Conservation (phyloP, 2,329 filamentous ascomycete species). For the Coniosporium tulheliwenetii region DNA sequence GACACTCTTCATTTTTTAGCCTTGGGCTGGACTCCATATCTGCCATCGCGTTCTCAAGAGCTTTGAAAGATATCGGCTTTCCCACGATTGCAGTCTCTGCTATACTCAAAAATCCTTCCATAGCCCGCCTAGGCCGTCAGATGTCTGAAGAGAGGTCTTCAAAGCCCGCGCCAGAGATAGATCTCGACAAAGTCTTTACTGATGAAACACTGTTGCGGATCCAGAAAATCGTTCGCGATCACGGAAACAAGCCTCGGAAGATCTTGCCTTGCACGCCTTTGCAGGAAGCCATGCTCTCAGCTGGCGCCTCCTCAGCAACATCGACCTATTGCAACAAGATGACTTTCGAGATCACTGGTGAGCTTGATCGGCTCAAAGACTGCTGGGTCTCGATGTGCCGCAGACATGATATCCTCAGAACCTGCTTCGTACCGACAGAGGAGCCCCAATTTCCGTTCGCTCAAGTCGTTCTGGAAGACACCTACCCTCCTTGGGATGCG, state of each 20-base stretch:
- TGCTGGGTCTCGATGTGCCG: conserved; percentile 48
- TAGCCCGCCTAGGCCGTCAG: conserved; percentile 37
- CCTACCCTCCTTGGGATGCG: conserved; percentile 25
- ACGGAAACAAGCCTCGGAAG: conserved; percentile 26
- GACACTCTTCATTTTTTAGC: conserved; percentile 59
- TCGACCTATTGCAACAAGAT: conserved; percentile 55
- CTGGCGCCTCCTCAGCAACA: conserved; percentile 26
- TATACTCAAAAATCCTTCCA: conserved; percentile 51
- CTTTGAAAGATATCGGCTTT: conserved; percentile 32
- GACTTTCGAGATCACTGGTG: conserved; percentile 41
- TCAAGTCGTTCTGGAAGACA: conserved; percentile 49
- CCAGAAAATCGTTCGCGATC: conserved; percentile 14
- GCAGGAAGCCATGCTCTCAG: conserved; percentile 74
- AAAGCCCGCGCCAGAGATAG: not conserved
- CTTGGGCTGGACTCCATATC: conserved; percentile 74
- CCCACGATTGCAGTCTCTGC: conserved; percentile 47
- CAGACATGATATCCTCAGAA: conserved; percentile 64
- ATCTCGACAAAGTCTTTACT: conserved; percentile 7
- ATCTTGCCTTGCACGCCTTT: conserved; percentile 73
- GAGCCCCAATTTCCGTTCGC: conserved; percentile 46
- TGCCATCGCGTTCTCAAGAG: conserved; percentile 53
- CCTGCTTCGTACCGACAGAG: conserved; percentile 55
- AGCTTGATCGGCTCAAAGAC: conserved; percentile 32
- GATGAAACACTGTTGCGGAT: conserved; percentile 15
- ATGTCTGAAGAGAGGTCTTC: conserved; percentile 7